These are phyloP conservation scores for Raphanus hybrid DNA, from an alignment of 441 rosid species.

Conservation along the genomic window DNA sequence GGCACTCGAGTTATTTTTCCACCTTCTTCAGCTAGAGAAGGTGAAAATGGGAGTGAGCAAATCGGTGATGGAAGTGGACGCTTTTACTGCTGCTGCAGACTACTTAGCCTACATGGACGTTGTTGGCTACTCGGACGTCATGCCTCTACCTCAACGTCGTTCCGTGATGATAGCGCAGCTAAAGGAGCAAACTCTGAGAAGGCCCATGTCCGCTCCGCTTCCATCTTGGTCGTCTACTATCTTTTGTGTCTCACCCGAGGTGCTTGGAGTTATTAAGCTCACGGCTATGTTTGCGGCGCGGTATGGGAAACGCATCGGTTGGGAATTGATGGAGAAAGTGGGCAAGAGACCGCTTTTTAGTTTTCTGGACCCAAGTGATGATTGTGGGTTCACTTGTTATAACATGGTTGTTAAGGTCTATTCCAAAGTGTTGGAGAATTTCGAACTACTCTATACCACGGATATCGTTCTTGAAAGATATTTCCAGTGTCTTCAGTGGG, in stretches of 20 bases:
- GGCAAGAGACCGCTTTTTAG: not conserved
- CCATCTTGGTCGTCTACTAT: not conserved
- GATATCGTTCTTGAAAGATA: not conserved
- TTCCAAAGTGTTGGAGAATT: not conserved
- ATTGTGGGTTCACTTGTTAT: not conserved
- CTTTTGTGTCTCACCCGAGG: not conserved
- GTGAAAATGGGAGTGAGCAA: not conserved
- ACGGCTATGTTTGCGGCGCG: not conserved
- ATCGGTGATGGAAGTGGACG: not conserved
- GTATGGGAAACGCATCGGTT: not conserved
- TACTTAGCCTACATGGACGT: not conserved
- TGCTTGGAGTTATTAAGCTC: not conserved
- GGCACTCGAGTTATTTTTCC: not conserved
- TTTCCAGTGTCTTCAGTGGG: not conserved
- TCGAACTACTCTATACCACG: not conserved
- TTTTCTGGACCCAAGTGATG: not conserved
- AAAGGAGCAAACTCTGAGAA: not conserved
- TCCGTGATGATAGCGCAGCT: not conserved
- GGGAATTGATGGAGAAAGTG: conserved; percentile 1
- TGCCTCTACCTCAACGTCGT: not conserved
- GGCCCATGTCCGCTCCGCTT: not conserved
- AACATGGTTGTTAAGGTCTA: not conserved
- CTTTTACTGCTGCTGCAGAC: conserved; percentile 3
- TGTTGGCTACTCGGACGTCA: not conserved
- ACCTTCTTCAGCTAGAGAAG: not conserved